Conservation (phyloP, 2,329 filamentous ascomycete genomes). For the Eurotiales sp. region DNA sequence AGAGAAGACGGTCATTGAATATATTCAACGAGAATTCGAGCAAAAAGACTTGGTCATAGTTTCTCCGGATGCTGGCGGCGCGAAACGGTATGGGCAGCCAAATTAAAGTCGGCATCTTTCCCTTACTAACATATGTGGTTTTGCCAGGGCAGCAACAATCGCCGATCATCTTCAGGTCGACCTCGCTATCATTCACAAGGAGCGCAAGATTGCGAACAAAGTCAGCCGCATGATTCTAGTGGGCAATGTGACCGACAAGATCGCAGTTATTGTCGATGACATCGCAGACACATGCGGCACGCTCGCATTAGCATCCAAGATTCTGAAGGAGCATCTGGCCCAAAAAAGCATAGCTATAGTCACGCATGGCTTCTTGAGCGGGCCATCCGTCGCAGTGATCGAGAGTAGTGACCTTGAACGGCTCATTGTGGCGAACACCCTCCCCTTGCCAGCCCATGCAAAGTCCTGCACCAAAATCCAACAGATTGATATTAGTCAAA, state of each 20-base stretch:
- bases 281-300: constrained; percentile 97
- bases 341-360: constrained; percentile 88
- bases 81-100: constrained; percentile 70
- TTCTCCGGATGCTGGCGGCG: constrained; percentile 88
- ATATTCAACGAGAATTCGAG: constrained; percentile 81
- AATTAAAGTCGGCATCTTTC: not conserved
- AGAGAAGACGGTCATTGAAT: constrained; percentile 83
- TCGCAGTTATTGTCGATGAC: constrained; percentile 94
- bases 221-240: constrained; percentile 92
- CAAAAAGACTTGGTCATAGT: constrained; percentile 87
- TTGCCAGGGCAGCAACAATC: constrained; percentile 74
- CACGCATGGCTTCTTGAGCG: constrained; percentile 86
- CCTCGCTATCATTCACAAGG: constrained; percentile 95
- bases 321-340: constrained; percentile 80
- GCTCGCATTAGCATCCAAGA: constrained; percentile 79
- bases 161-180: constrained; percentile 84
- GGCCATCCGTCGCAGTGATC: constrained; percentile 79
- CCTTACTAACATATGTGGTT: constrained; percentile 4
- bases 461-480: constrained; percentile 73
- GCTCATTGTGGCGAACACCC: constrained; percentile 86
- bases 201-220: constrained; percentile 81
- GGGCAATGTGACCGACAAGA: constrained; percentile 82
- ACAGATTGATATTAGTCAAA: constrained; percentile 88
- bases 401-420: constrained; percentile 73
- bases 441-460: constrained; percentile 75